Conservation (phyloP, 352 stramenopile genomes). For the Plasmopara muralis region DNA sequence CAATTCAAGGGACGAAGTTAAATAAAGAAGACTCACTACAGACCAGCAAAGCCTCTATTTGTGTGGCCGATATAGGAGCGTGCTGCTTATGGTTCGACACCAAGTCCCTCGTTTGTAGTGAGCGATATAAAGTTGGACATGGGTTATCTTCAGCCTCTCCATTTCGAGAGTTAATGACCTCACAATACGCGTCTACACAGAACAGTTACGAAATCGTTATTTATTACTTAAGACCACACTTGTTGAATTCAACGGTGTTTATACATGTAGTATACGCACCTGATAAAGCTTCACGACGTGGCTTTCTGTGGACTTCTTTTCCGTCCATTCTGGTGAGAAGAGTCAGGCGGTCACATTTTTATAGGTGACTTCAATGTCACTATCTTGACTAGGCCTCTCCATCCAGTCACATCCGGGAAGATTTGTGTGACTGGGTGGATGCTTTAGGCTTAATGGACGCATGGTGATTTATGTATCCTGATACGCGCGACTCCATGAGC, state of each 20-base stretch:
- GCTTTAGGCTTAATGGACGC: slow-evolving; percentile 7
- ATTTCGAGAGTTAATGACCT: slow-evolving; percentile 7
- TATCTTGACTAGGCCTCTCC: background rate
- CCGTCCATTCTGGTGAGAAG: background rate
- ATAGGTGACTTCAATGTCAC: slow-evolving; percentile 9
- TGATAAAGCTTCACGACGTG: slow-evolving; percentile 1
- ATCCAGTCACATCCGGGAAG: background rate
- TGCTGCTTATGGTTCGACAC: slow-evolving; percentile 14
- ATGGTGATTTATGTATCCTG: slow-evolving; percentile 9
- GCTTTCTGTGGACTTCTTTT: background rate
- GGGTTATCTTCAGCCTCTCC: slow-evolving; percentile 11
- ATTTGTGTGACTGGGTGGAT: slow-evolving; percentile 12
- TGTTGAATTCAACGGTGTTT: background rate
- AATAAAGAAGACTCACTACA: slow-evolving; percentile 12
- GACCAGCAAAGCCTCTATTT: slow-evolving; percentile 10
- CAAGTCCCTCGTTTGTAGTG: background rate
- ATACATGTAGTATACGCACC: slow-evolving; percentile 13
- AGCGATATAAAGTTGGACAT: slow-evolving; percentile 5
- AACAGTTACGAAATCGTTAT: slow-evolving; percentile 9
- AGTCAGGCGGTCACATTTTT: background rate
- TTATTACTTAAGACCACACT: slow-evolving; percentile 12
- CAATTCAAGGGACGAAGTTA: slow-evolving; percentile 20
- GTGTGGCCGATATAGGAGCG: slow-evolving; percentile 8
- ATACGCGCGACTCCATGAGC: slow-evolving; percentile 6
- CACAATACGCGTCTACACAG: slow-evolving; percentile 5